Evolutionary conservation across 169 alveolate species (phyloP), one percentile per base, ranked within the genome.

Genomic region (Amoebophrya sp.): DNA sequence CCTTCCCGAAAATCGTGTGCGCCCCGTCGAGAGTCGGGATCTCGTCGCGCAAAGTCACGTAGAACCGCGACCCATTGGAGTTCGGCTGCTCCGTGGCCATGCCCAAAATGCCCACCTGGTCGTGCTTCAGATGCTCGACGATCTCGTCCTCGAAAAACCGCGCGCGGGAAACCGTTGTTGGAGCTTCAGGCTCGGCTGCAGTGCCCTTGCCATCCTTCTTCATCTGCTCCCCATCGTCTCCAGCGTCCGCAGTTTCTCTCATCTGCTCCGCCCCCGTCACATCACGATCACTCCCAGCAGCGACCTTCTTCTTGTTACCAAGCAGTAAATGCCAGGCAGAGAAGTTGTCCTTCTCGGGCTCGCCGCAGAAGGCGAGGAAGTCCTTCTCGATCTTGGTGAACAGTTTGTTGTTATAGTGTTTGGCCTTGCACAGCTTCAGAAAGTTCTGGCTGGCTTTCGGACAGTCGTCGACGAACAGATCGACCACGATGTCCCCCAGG

Each of bases 401-500:
- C 70, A 95, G 91, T 89, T 95, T 90, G 88, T 96, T 95, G 91
- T 97, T 97, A 92, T 96, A 97, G 93, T 91, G 95, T 93, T 97
- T 97, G 31, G 95, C 93, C 91, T 96, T 97, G 93, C 98, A 96
- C 48, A 97, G 95, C 88, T 97, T 97, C 89, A 97, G 89, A 92
- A 97, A 97, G 91, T 97, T 97, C 90, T 90, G 90, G n/a, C 96
- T 69, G 0, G 97, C 93, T 13, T 16, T 42, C 0, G 94, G 94
- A 10, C 69, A 89, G n/a, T 87, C 92, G 0, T 88, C 90, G 2
- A 48, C 39, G 50, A 16, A 69, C 91, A 97, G 92, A 92, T 97
- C 98, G 40, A 97, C 93, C 88, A 95, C 97, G 29, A 97, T 58
- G 92, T 97, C 98, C 42, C 99, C 99, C 42, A 97, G 89, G 26